Conservation (phyloP, 2,329 filamentous ascomycete species). For the Aspergillus texensis region DNA sequence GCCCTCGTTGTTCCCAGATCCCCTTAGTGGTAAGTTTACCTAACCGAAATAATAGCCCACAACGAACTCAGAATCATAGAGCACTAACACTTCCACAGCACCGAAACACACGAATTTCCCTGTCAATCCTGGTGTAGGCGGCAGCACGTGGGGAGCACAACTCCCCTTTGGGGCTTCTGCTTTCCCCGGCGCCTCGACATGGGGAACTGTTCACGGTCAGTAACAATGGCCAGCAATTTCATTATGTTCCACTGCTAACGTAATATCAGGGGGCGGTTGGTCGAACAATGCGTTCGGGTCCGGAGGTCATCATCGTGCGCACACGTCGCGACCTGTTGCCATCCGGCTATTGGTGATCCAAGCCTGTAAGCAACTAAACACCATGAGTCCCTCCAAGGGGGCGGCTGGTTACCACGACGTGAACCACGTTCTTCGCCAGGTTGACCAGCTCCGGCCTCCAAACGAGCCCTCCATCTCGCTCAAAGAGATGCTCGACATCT, state of each 20-base stretch:
- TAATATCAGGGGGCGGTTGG: conserved; percentile 47
- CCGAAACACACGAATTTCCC: conserved; percentile 38
- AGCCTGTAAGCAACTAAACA: conserved; percentile 69
- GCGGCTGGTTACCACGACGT: conserved; percentile 71
- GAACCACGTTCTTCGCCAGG: conserved; percentile 62
- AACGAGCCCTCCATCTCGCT: conserved; percentile 59
- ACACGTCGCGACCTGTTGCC: conserved; percentile 66
- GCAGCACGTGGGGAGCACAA: conserved; percentile 38
- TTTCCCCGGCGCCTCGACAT: conserved; percentile 41
- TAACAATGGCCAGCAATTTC: conserved; percentile 7
- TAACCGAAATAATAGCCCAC: neutral
- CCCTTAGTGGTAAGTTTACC: conserved; percentile 42
- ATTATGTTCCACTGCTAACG: conserved; percentile 19
- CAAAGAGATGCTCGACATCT: conserved; percentile 77
- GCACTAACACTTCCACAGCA: conserved; percentile 29
- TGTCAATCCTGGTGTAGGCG: conserved; percentile 32
- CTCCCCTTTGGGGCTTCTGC: conserved; percentile 41
- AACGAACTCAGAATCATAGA: neutral
- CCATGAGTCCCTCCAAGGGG: conserved; percentile 43
- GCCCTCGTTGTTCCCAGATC: conserved; percentile 47
- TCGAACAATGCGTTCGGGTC: conserved; percentile 52
- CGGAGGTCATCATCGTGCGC: conserved; percentile 49
- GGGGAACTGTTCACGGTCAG: conserved; percentile 43
- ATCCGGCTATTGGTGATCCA: conserved; percentile 75
- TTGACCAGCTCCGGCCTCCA: conserved; percentile 65